Percentiles rank a stretch among this genome's conserved stretches.
Conservation (phyloP, 257 asterid species). For the Forsythia suspensa region DNA sequence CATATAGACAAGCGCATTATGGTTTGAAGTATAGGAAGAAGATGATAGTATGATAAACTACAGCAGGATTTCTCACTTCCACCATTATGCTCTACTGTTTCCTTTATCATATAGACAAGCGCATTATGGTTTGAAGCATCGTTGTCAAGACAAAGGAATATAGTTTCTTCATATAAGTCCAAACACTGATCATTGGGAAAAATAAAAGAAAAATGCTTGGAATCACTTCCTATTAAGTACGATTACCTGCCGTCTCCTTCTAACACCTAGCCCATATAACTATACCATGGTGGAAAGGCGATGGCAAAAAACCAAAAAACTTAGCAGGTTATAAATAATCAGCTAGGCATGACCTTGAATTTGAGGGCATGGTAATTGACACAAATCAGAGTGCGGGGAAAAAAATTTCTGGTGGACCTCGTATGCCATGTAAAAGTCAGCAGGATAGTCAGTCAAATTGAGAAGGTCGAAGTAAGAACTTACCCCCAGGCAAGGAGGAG, state of each 20-base stretch:
- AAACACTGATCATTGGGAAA: not conserved
- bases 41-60: not conserved
- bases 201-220: not conserved
- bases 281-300: not conserved
- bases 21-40: not conserved
- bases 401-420: not conserved
- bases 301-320: not conserved
- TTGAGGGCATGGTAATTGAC: not conserved
- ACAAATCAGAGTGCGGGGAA: not conserved
- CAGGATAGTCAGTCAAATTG: not conserved
- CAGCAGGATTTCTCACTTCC: not conserved
- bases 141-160: not conserved
- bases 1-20: not conserved
- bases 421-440: not conserved
- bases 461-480: slow-evolving; percentile 20
- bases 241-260: not conserved
- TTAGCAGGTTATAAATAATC: not conserved
- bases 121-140: not conserved
- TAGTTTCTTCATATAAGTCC: not conserved
- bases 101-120: not conserved
- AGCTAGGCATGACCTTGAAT: not conserved
- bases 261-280: not conserved
- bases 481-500: slow-evolving; percentile 95
- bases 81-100: not conserved
- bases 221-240: not conserved